These are phyloP conservation scores for Micractinium conductrix DNA, from an alignment of 139 green algal genomes.

Conservation along the genomic window DNA sequence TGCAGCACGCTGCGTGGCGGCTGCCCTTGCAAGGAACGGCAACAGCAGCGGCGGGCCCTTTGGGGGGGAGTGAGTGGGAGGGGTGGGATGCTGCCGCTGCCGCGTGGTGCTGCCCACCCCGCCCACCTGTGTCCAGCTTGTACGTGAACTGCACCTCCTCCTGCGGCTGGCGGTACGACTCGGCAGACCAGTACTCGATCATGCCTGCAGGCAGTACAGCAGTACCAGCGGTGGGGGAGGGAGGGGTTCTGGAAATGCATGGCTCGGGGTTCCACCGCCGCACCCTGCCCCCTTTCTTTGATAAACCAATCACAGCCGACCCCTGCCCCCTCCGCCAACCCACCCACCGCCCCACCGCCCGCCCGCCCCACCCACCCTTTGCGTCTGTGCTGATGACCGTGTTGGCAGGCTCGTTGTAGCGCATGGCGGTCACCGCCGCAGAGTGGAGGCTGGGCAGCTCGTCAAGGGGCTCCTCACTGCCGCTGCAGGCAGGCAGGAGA, in stretches of 20 bases:
- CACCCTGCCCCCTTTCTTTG: no score
- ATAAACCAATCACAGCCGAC: neutral
- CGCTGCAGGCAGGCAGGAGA: no score
- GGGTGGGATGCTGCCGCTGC: no score
- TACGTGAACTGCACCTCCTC: slow-evolving; percentile 70
- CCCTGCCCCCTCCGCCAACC: neutral
- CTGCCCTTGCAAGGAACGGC: no score
- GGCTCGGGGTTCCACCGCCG: no score
- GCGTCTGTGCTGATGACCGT: slow-evolving; percentile 68
- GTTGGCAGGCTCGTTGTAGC: slow-evolving; percentile 74
- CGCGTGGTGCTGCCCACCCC: no score
- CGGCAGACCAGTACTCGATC: slow-evolving; percentile 91
- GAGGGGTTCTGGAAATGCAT: no score
- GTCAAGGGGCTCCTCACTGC: slow-evolving; percentile 65
- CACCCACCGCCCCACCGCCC: neutral
- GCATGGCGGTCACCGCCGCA: slow-evolving; percentile 74
- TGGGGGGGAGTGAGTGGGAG: no score
- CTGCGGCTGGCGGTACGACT: slow-evolving; percentile 56
- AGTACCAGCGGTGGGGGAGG: no score
- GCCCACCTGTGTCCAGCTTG: slow-evolving; percentile 86
- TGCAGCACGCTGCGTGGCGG: no score
- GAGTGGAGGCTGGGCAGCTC: slow-evolving; percentile 64
- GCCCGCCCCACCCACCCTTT: slow-evolving; percentile 54
- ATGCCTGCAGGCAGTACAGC: slow-evolving; percentile 72
- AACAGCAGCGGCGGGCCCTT: no score